Evolutionary conservation across 306 rosid species (phyloP), one percentile per base, ranked within the genome.

Genomic region (Benincasa hispida): DNA sequence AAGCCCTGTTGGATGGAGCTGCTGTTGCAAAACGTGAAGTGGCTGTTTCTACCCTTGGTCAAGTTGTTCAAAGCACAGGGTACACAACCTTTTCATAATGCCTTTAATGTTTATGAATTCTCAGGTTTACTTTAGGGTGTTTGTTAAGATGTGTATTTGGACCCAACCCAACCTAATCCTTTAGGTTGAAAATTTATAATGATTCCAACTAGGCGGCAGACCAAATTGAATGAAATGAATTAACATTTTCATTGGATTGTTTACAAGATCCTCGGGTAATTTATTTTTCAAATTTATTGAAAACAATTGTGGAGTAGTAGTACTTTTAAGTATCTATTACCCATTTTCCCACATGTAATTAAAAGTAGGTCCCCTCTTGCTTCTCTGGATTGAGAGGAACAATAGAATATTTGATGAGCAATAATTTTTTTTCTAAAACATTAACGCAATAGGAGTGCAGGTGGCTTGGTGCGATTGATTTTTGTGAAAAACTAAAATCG

Each of bases 61-160:
- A 94, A 89, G 97, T 94, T 85, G 97, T 94, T 75, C 99, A 94
- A 80, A 94, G 99, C 91, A 94, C 99, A 47, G 99, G 99, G 99
- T 94, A 89, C 75, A 84, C 32, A 34, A 47, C 78, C 54, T 77
- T 61, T 65, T 67, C 75, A 65, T 78, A 27, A 19, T 42, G 32
- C 69, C 84, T 34, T 32, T 28, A 32, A 18, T 66, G 48, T 72
- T 45, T 21, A 54, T 9, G 69, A 45, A 32, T 74, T 50, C 28
- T 73, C 10, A 30, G 17, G 47, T 73, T 73, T 30, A 73, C 22
- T 21, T 13, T 39, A 11, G 35, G 32, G 35, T 39, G 55, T 68
- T 21, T 6, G n/a, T 68, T 47, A 68, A 8, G 12, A 14, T 45
- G 30, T 15, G 30, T 60, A 60, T 30, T 41, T 67, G n/a, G n/a